phyloP scores from a whole-genome alignment of 2,329 filamentous ascomycete species.

The Magnaporthiopsis rhizophila region DNA sequence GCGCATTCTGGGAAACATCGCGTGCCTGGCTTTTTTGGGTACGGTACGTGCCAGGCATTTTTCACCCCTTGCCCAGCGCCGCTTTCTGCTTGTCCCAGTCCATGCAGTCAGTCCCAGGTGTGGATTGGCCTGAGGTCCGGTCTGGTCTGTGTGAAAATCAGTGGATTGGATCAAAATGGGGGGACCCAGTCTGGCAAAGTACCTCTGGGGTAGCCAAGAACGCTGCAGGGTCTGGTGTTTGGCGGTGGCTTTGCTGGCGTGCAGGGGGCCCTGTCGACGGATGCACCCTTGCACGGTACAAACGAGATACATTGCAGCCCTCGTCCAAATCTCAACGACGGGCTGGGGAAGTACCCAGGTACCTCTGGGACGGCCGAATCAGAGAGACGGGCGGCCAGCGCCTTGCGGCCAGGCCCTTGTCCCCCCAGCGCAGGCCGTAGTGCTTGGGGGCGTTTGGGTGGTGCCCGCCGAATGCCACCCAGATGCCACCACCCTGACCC shows the following conservation, averaged over 20 bases:
- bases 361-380: conserved; percentile 10
- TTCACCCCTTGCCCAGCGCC: not conserved
- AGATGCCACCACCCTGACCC: conserved; percentile 6
- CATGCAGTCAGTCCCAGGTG: not conserved
- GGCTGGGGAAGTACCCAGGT: not conserved
- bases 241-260: conserved; percentile 23
- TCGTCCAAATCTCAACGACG: not conserved
- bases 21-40: not conserved
- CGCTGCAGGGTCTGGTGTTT: conserved; percentile 6
- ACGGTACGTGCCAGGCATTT: not conserved
- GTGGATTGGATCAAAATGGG: not conserved
- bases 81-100: not conserved
- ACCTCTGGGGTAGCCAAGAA: conserved; percentile 6
- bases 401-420: conserved; percentile 9
- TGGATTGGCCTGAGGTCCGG: not conserved
- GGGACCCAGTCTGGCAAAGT: conserved; percentile 2
- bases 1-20: not conserved
- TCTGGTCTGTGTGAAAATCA: not conserved
- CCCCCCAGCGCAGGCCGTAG: conserved; percentile 3
- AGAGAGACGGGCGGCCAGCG: conserved; percentile 5
- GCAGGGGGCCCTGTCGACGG: conserved; percentile 19
- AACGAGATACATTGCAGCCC: not conserved
- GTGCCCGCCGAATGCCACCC: conserved; percentile 1
- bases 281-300: not conserved
- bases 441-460: conserved; percentile 1